Conservation (phyloP, 257 asterid genomes). For the Fraxinus cuspidata region DNA sequence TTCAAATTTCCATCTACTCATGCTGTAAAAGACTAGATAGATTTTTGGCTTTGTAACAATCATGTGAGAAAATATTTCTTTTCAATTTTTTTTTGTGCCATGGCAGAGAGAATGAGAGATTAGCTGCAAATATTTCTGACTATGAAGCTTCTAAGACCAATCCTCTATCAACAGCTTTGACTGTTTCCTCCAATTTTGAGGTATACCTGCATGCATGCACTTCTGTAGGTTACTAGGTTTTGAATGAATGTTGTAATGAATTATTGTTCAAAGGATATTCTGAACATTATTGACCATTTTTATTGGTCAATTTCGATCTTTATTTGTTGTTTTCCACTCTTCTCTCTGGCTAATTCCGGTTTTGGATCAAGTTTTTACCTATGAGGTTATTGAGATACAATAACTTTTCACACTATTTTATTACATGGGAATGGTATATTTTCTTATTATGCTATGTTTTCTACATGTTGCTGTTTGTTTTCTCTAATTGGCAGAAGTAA, state of each 20-base stretch:
- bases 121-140: constrained; percentile 58
- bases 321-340: background rate
- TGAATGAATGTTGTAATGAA: constrained; percentile 1
- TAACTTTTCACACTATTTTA: constrained; percentile 12
- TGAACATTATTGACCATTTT: background rate
- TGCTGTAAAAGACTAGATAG: constrained; percentile 18
- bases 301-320: background rate
- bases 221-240: background rate
- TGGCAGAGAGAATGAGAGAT: constrained; percentile 72
- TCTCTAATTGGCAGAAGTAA: background rate
- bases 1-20: background rate
- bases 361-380: background rate
- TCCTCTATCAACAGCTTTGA: constrained; percentile 55
- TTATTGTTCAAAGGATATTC: background rate
- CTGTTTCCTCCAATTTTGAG: constrained; percentile 96
- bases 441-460: constrained; percentile 16
- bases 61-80: constrained; percentile 15
- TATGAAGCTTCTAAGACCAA: constrained; percentile 64
- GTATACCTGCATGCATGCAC: constrained; percentile 37
- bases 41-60: constrained; percentile 9
- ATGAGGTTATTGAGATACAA: constrained; percentile 5
- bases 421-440: constrained; percentile 16
- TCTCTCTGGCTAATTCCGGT: background rate
- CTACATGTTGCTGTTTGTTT: constrained; percentile 13
- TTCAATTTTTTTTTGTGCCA: constrained; percentile 28